A percentile compares a stretch with the other conserved stretches of the same genome.
phyloP scores from a whole-genome alignment of 164 flowering plant genomes.

The Malania oleifera region DNA sequence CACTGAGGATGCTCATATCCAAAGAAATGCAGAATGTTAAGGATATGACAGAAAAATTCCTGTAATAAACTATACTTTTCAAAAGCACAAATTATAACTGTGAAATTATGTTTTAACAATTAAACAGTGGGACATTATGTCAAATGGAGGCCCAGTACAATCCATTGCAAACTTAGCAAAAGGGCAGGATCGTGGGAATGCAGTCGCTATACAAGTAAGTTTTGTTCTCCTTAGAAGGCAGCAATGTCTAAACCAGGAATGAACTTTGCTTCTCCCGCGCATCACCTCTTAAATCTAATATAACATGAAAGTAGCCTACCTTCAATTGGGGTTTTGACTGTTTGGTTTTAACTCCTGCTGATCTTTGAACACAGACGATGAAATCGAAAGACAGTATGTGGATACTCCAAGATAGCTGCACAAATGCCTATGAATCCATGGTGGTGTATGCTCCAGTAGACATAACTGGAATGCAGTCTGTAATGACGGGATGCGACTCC shows the following conservation, averaged over 20 bases:
- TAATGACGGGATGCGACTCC: conserved; percentile 84
- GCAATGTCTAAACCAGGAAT: no score
- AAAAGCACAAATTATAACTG: no score
- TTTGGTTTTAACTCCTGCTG: neutral
- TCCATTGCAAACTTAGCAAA: conserved; percentile 72
- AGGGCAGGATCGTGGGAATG: conserved; percentile 92
- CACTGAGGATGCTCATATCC: no score
- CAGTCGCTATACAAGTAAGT: conserved; percentile 74
- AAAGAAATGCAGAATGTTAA: no score
- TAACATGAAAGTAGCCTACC: neutral
- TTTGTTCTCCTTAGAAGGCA: neutral
- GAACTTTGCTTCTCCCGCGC: neutral
- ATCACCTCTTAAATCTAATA: neutral
- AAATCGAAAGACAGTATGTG: conserved; percentile 61
- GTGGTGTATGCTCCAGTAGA: conserved; percentile 82
- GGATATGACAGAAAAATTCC: no score
- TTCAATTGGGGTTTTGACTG: no score
- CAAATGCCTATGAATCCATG: conserved; percentile 76
- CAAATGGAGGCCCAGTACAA: conserved; percentile 53
- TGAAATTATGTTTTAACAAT: neutral
- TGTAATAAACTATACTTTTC: neutral
- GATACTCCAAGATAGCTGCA: conserved; percentile 84
- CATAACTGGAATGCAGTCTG: conserved; percentile 65
- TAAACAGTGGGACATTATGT: conserved; percentile 84
- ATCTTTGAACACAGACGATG: conserved; percentile 40